Percentiles rank a stretch among this genome's conserved stretches.
These are phyloP conservation scores for Cutaneotrichosporon sp. DNA, from an alignment of 1,284 basidiomycete genomes.

Conservation along the genomic window DNA sequence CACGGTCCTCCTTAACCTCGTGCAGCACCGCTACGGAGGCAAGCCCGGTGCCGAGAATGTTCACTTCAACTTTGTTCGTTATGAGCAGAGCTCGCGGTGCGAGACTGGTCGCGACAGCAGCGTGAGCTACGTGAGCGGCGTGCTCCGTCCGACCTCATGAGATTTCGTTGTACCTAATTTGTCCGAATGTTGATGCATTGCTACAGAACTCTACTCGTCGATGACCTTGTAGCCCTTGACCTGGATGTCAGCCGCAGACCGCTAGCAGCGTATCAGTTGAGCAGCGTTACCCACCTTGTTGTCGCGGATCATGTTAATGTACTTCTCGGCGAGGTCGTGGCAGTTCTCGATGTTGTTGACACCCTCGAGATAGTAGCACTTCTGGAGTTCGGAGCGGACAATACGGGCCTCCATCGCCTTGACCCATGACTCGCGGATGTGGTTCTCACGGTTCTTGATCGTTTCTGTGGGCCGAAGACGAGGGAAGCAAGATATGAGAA, in stretches of 20 bases:
- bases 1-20: slow-evolving; percentile 76
- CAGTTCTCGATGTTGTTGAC: slow-evolving; percentile 89
- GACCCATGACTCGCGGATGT: slow-evolving; percentile 89
- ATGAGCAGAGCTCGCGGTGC: slow-evolving; percentile 85
- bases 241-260: slow-evolving; percentile 46
- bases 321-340: slow-evolving; percentile 78
- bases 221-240: slow-evolving; percentile 58
- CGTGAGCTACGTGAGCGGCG: slow-evolving; percentile 87
- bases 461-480: slow-evolving; percentile 40
- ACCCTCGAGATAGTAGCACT: slow-evolving; percentile 87
- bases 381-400: slow-evolving; percentile 81
- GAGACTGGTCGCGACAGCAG: slow-evolving; percentile 68
- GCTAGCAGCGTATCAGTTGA: too few relatives aligned
- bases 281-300: slow-evolving; percentile 84
- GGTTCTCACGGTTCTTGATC: slow-evolving; percentile 62
- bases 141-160: slow-evolving; percentile 20
- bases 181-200: slow-evolving; percentile 23
- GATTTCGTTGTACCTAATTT: slow-evolving; percentile 4
- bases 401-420: slow-evolving; percentile 89
- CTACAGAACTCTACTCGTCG: slow-evolving; percentile 41
- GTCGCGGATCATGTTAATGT: slow-evolving; percentile 72
- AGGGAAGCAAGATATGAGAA: too few relatives aligned
- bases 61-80: slow-evolving; percentile 67
- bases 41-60: slow-evolving; percentile 28
- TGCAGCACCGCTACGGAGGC: slow-evolving; percentile 59